Conservation (phyloP, 2,329 filamentous ascomycete genomes). For the Karstenula rhodostoma region DNA sequence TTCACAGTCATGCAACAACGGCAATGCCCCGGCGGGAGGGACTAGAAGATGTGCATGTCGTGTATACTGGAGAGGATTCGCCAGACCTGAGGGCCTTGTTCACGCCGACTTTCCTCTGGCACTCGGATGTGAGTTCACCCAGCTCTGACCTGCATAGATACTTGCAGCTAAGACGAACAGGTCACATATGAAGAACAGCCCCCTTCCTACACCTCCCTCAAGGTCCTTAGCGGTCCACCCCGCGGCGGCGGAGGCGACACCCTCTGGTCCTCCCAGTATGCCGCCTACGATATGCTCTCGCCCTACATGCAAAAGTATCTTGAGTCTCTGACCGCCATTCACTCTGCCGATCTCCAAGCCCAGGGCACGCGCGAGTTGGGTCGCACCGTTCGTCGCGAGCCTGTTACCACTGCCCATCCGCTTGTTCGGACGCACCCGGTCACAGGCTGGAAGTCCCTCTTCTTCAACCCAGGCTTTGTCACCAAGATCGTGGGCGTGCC, state of each 20-base stretch:
- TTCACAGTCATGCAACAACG: constrained; percentile 66
- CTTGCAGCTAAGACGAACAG: constrained; percentile 28
- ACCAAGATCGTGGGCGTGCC: constrained; percentile 66
- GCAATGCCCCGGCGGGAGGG: constrained; percentile 58
- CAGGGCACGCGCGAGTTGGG: constrained; percentile 59
- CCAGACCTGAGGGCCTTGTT: constrained; percentile 63
- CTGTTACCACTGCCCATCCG: constrained; percentile 64
- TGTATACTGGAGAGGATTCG: constrained; percentile 62
- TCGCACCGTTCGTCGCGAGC: constrained; percentile 61
- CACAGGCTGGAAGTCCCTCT: constrained; percentile 68
- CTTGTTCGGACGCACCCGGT: constrained; percentile 67
- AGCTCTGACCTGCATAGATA: not conserved
- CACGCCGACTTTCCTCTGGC: constrained; percentile 64
- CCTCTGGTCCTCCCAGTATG: constrained; percentile 66
- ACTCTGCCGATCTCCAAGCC: constrained; percentile 64
- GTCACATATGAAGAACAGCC: constrained; percentile 67
- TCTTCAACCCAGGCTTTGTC: constrained; percentile 67
- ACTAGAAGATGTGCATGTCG: constrained; percentile 65
- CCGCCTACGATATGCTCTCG: constrained; percentile 65
- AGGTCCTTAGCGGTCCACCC: constrained; percentile 62
- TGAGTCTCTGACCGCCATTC: constrained; percentile 63
- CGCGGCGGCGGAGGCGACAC: constrained; percentile 65
- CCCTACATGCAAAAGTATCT: constrained; percentile 66
- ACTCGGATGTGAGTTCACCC: constrained; percentile 58
- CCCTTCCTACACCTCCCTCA: constrained; percentile 65